Evolutionary conservation across 106 monocot species (phyloP).

Genomic region (Acorus gramineus): DNA sequence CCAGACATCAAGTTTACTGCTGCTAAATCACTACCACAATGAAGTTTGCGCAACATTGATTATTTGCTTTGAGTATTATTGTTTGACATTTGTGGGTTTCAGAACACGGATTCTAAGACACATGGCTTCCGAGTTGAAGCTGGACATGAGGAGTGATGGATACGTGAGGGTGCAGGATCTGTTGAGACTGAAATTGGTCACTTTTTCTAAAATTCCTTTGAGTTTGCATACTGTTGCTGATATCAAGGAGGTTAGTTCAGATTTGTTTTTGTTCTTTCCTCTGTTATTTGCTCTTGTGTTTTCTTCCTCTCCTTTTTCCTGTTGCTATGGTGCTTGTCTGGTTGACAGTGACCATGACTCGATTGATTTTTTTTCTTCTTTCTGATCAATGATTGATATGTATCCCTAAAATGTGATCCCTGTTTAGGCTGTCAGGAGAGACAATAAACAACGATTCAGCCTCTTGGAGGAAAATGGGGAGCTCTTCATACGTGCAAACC

Average conservation of each 20-base stretch:
- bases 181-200: constrained; percentile 39
- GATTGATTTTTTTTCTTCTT: neutral
- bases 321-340: neutral
- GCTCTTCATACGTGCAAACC: constrained; percentile 89
- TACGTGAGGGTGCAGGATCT: constrained; percentile 52
- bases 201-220: constrained; percentile 54
- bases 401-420: neutral
- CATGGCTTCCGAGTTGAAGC: constrained; percentile 53
- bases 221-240: constrained; percentile 57
- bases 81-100: neutral
- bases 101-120: constrained; percentile 65
- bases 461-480: constrained; percentile 83
- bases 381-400: neutral
- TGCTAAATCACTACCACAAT: no score
- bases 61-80: neutral
- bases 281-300: neutral
- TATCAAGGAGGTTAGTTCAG: constrained; percentile 42
- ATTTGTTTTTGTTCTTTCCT: neutral
- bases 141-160: constrained; percentile 58
- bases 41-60: neutral
- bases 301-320: neutral
- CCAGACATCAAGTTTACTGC: no score
- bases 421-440: constrained; percentile 68
- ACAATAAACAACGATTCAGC: constrained; percentile 82
- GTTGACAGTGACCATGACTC: neutral